These are phyloP conservation scores for Trichoderma guizhouense DNA, from an alignment of 2,329 filamentous ascomycete species.

Conservation along the genomic window DNA sequence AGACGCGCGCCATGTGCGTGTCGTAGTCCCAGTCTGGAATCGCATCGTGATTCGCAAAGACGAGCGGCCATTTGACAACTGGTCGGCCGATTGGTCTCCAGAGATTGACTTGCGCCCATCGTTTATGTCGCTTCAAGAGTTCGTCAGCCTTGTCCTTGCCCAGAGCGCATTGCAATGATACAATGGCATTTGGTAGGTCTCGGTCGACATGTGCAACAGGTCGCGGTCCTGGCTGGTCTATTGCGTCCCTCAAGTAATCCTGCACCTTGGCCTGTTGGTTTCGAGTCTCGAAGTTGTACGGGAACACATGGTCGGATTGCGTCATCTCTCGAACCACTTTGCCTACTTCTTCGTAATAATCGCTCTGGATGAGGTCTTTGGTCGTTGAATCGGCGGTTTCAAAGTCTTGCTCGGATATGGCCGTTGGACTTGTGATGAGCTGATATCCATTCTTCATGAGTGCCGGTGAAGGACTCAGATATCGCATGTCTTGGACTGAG, in stretches of 20 bases:
- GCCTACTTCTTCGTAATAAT: background rate
- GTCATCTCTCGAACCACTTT: background rate
- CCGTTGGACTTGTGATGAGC: background rate
- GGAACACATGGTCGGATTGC: background rate
- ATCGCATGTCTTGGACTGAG: background rate
- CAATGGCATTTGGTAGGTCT: background rate
- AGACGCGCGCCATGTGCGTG: background rate
- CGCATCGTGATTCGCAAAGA: background rate
- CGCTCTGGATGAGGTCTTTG: background rate
- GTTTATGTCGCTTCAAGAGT: background rate
- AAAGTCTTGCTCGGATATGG: background rate
- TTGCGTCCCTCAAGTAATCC: background rate
- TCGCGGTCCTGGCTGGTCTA: background rate
- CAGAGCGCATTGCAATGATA: background rate
- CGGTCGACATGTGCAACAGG: background rate
- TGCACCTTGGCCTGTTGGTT: background rate
- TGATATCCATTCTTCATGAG: background rate
- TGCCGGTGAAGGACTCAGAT: background rate
- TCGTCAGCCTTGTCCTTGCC: background rate
- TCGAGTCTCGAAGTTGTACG: background rate
- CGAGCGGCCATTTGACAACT: background rate
- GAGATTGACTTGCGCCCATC: background rate
- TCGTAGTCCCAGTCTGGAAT: background rate
- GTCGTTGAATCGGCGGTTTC: background rate
- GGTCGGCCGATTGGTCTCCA: background rate